Conservation (phyloP, 2,329 filamentous ascomycete species). For the Teratosphaeria epicoccoides region DNA sequence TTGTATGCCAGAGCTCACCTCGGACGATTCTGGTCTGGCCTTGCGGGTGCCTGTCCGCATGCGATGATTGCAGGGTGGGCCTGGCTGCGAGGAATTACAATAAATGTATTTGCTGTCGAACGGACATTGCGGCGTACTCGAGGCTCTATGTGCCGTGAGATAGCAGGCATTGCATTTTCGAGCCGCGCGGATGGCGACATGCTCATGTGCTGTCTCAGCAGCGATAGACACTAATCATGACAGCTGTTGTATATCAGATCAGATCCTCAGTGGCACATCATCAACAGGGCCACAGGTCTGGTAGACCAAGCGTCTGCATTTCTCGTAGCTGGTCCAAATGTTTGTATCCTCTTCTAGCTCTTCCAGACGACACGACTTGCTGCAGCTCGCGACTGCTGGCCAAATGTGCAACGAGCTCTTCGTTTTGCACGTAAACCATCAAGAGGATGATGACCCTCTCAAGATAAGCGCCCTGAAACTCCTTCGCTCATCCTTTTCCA, state of each 20-base stretch:
- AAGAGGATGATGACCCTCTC: neutral
- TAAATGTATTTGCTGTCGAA: slow-evolving; percentile 87
- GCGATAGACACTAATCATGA: too few species aligned
- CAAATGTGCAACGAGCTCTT: neutral
- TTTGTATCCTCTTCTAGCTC: neutral
- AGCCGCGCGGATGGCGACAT: neutral
- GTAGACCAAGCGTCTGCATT: neutral
- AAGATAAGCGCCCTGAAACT: neutral
- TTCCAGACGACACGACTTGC: neutral
- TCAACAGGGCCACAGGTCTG: neutral
- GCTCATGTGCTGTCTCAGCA: neutral
- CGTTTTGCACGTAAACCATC: neutral
- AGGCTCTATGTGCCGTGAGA: slow-evolving; percentile 72
- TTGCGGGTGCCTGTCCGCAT: slow-evolving; percentile 85
- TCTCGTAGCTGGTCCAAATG: neutral
- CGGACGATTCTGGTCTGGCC: slow-evolving; percentile 92
- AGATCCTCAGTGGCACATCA: too few species aligned
- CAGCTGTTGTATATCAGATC: too few species aligned
- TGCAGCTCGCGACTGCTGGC: neutral
- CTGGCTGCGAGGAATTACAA: slow-evolving; percentile 96
- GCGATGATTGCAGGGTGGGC: slow-evolving; percentile 88
- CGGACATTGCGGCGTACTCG: slow-evolving; percentile 80
- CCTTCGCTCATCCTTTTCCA: neutral
- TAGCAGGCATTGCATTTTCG: neutral
- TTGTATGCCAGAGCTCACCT: slow-evolving; percentile 80